Percentiles rank a stretch among this genome's conserved stretches.
phyloP scores from a whole-genome alignment of 2,329 filamentous ascomycete species.

The Claviceps sp. region DNA sequence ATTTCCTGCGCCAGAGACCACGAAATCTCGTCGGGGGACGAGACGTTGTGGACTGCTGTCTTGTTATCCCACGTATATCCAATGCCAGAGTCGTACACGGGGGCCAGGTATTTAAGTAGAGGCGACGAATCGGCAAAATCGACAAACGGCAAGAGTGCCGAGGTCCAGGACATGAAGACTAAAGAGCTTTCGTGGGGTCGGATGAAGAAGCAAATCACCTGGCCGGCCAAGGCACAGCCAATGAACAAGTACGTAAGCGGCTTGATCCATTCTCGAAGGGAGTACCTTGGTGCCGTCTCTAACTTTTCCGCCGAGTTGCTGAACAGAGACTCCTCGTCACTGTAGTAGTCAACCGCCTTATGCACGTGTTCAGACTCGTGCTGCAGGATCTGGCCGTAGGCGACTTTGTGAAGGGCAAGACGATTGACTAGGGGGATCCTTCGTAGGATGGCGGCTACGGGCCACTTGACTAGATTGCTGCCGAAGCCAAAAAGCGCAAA shows the following conservation, averaged over 20 bases:
- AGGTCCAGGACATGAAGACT: conserved; percentile 23
- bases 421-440: neutral
- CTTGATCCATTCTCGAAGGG: neutral
- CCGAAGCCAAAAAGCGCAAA: conserved; percentile 10
- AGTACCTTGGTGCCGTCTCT: neutral
- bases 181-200: conserved; percentile 19
- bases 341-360: conserved; percentile 4
- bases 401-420: neutral
- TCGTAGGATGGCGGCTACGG: conserved; percentile 7
- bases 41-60: conserved; percentile 14
- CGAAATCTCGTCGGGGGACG: conserved; percentile 16
- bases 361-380: conserved; percentile 11
- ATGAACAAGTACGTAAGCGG: conserved; percentile 7
- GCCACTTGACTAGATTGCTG: conserved; percentile 15
- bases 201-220: conserved; percentile 10
- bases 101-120: conserved; percentile 12
- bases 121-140: conserved; percentile 18
- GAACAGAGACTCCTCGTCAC: conserved; percentile 3
- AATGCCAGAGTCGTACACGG: conserved; percentile 11
- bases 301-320: neutral
- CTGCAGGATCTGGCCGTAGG: conserved; percentile 13
- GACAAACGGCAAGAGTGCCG: conserved; percentile 19
- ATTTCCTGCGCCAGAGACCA: conserved; percentile 6
- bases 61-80: conserved; percentile 15
- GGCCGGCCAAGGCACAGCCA: conserved; percentile 8